Base-by-base conservation (phyloP, 768 basidiomycete genomes). In the Russula sp. region DNA sequence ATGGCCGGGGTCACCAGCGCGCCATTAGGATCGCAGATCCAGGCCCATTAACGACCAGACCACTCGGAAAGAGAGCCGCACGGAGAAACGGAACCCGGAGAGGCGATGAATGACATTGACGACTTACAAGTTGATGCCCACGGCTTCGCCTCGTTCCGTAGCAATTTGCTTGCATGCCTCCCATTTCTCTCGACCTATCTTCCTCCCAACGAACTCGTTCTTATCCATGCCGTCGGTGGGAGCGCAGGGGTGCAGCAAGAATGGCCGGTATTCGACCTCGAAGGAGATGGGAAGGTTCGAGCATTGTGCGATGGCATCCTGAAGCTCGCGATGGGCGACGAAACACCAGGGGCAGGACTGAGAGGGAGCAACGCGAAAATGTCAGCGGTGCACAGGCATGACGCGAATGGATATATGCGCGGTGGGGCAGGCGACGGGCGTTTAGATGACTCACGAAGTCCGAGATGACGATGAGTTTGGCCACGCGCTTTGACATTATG, bases 251-350 rank as follows among this genome's bases (percentile, higher is more conserved):
- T 80, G 73, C 38, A 82, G 76, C 39, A 75, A 65, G 73, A 75
- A 82, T 5, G 81, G 81, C 43, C 76, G 71, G 70, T 78, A 77
- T 65, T 81, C 77, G 66, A 79, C 68, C 42, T 77, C 72, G 69
- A 80, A 75, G 20, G 67, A 52, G 29, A 69, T 42, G 5, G 72
- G 71, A 14, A 73, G 68, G 60, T 75, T 70, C 16, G 65, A 58
- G 48, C 68, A 72, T 55, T 71, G 69, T 16, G 73, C 69, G 50
- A 79, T 72, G 36, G 77, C 77, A 35, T 59, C 65, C 61, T 74
- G 68, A 58, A 79, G 69, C 64, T 78, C 78, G 60, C 71, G 71
- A 65, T 73, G 70, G 38, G 74, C 76, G 64, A 78, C 73, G 69
- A 74, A 77, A 69, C 76, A 78, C 76, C 75, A 77, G 47, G 75